A percentile compares a stretch with the other conserved stretches of the same genome.
phyloP scores from a whole-genome alignment of 108 stramenopile species.

The Cyclostephanos tholiformis region DNA sequence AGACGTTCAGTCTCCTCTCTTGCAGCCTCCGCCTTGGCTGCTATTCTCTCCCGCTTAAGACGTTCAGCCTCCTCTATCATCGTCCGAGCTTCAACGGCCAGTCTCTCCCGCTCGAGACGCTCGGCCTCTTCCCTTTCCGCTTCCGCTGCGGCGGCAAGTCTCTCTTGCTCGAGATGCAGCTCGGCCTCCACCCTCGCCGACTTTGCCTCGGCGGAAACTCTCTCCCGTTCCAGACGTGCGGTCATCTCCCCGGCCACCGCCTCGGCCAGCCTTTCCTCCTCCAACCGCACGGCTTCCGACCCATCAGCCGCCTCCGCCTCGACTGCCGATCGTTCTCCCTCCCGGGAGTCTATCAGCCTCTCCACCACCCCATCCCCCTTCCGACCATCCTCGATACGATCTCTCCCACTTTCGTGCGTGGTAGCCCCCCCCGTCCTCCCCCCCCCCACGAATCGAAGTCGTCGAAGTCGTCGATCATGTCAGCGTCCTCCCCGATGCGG shows the following conservation, averaged over 20 bases:
- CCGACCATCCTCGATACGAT: no score
- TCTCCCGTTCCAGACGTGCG: no score
- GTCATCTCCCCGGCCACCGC: no score
- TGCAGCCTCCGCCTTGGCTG: slow-evolving; percentile 8
- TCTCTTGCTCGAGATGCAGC: not conserved
- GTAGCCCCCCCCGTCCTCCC: not conserved
- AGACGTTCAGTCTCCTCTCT: not conserved
- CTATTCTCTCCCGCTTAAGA: not conserved
- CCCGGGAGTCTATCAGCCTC: not conserved
- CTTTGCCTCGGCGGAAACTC: no score
- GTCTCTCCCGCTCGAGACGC: slow-evolving; percentile 8
- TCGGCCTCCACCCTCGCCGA: not conserved
- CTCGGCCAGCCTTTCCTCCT: slow-evolving; percentile 10
- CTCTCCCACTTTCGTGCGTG: no score
- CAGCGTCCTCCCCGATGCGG: not conserved
- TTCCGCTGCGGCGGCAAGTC: slow-evolving; percentile 13
- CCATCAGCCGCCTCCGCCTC: slow-evolving; percentile 12
- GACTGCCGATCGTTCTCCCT: not conserved
- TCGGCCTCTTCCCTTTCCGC: not conserved
- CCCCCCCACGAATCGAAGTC: slow-evolving; percentile 11
- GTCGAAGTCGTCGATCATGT: not conserved
- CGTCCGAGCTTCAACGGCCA: not conserved
- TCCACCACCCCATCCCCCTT: no score
- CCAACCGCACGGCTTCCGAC: slow-evolving; percentile 5
- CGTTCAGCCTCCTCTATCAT: not conserved